Base-by-base conservation (phyloP, 2,329 filamentous ascomycete species). In the Cladorrhinum sp. region DNA sequence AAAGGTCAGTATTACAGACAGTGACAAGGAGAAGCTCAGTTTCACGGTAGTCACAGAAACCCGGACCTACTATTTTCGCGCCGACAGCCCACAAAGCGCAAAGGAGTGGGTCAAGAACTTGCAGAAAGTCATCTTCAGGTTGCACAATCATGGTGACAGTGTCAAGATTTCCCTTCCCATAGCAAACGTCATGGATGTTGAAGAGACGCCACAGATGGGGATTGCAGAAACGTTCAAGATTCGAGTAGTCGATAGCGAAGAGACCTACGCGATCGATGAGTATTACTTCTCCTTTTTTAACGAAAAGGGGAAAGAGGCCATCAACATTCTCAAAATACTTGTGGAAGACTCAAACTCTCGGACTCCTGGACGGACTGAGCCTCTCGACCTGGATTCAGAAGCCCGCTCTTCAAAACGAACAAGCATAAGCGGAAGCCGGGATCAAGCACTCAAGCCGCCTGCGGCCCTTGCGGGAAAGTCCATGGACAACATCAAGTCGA, bases 201-300 rank as follows among this genome's bases (percentile, higher is more conserved):
- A 98, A 73, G 91, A 96, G 65, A 95, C 89, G n/a, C n/a, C n/a
- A 52, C 88, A 91, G 59, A 92, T 97, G 58, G 91, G 96, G 65
- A 92, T 96, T 73, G 92, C 92, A 22, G 91, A 97, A 64, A 98
- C 95, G 0, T 89, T 96, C 77, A 97, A 96, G 75, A 87, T 99
- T 63, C 86, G 92, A 38, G 92, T 97, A 49, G 87, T 98, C 59
- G 93, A 97, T 70, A 96, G 92, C 65, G 91, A 95, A 65, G 93
- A 97, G 74, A 96, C 92, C 0, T 98, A 90, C 75, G 93, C 93
- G 2, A 91, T 98, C 65, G 95, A 99, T 69, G 95, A 99, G 86
- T 97, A 98, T 73, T 98, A 96, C 73, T 98, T 99, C 74, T 95
- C 93, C 0, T 98, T 98, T 75, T 96, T 97, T 73, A 89, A 85